Percentiles rank a stretch among this genome's conserved stretches.
phyloP scores from a whole-genome alignment of 2,329 filamentous ascomycete species.

The Verticillium isaacii region DNA sequence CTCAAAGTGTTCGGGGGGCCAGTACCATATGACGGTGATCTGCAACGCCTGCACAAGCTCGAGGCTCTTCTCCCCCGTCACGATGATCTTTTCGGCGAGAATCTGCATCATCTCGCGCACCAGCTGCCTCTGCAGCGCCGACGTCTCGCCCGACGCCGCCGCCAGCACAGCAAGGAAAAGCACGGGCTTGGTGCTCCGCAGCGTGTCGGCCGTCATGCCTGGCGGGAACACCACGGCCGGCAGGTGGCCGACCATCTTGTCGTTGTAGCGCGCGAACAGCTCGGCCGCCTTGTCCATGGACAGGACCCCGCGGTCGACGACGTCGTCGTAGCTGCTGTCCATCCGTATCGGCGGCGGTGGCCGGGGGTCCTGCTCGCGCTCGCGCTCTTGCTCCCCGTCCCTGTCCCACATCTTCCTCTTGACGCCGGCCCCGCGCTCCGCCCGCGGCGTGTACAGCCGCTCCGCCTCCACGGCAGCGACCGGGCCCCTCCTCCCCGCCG shows the following conservation, averaged over 20 bases:
- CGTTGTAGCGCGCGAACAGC: slow-evolving; percentile 55
- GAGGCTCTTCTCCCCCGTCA: slow-evolving; percentile 73
- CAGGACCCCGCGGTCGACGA: slow-evolving; percentile 56
- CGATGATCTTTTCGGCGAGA: slow-evolving; percentile 69
- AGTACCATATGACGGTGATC: slow-evolving; percentile 77
- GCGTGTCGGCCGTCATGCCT: slow-evolving; percentile 46
- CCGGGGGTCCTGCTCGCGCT: neutral
- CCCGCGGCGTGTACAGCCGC: slow-evolving; percentile 9
- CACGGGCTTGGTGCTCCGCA: slow-evolving; percentile 56
- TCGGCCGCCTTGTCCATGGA: slow-evolving; percentile 48
- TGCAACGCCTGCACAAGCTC: slow-evolving; percentile 78
- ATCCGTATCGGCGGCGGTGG: slow-evolving; percentile 8
- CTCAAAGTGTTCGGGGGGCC: slow-evolving; percentile 76
- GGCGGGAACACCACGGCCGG: slow-evolving; percentile 58
- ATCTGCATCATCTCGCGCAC: slow-evolving; percentile 66
- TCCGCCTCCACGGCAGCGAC: slow-evolving; percentile 7
- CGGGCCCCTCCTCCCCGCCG: neutral
- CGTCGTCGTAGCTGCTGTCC: slow-evolving; percentile 33
- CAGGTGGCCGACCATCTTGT: slow-evolving; percentile 55
- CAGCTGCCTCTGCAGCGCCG: slow-evolving; percentile 54
- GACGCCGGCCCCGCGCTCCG: neutral
- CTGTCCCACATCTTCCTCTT: neutral
- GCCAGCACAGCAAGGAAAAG: slow-evolving; percentile 70
- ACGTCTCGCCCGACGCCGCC: slow-evolving; percentile 54
- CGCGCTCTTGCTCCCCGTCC: neutral